Evolutionary conservation across 768 basidiomycete species (phyloP).

Genomic region (Naganishia kalamii): DNA sequence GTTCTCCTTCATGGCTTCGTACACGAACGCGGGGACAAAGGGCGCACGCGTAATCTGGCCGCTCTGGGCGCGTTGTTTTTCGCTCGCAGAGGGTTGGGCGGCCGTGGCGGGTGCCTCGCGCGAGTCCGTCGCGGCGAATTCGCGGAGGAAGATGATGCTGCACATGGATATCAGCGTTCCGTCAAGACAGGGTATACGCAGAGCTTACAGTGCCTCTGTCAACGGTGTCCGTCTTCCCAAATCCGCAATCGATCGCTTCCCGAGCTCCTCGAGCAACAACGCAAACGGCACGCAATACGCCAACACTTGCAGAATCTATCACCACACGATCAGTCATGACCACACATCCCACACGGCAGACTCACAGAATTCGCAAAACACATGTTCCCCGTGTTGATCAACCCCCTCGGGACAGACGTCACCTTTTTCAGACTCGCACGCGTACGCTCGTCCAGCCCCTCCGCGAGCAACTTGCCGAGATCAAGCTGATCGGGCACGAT

Average conservation of each 20-base stretch:
- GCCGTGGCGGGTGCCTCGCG: background rate
- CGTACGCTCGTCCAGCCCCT: slow-evolving; percentile 8
- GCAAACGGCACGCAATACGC: slow-evolving; percentile 85
- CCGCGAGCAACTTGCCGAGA: slow-evolving; percentile 20
- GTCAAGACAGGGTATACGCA: background rate
- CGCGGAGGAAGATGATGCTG: slow-evolving; percentile 61
- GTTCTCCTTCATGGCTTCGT: slow-evolving; percentile 88
- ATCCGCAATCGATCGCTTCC: slow-evolving; percentile 52
- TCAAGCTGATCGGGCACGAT: slow-evolving; percentile 15
- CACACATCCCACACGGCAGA: background rate
- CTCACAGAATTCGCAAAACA: slow-evolving; percentile 86
- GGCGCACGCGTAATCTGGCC: slow-evolving; percentile 50
- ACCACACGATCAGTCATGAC: background rate
- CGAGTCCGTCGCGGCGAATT: slow-evolving; percentile 53
- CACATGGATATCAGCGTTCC: slow-evolving; percentile 29
- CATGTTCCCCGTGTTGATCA: slow-evolving; percentile 93
- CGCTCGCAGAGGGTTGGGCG: slow-evolving; percentile 1
- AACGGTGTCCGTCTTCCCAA: slow-evolving; percentile 46
- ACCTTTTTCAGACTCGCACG: slow-evolving; percentile 9
- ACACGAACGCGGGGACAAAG: slow-evolving; percentile 78
- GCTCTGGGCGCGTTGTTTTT: slow-evolving; percentile 18
- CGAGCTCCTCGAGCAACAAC: slow-evolving; percentile 66
- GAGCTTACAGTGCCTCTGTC: slow-evolving; percentile 51
- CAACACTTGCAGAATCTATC: slow-evolving; percentile 71
- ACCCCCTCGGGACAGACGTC: slow-evolving; percentile 53